phyloP scores from a whole-genome alignment of 1,284 basidiomycete species.

The Rhodotorula glutinis region DNA sequence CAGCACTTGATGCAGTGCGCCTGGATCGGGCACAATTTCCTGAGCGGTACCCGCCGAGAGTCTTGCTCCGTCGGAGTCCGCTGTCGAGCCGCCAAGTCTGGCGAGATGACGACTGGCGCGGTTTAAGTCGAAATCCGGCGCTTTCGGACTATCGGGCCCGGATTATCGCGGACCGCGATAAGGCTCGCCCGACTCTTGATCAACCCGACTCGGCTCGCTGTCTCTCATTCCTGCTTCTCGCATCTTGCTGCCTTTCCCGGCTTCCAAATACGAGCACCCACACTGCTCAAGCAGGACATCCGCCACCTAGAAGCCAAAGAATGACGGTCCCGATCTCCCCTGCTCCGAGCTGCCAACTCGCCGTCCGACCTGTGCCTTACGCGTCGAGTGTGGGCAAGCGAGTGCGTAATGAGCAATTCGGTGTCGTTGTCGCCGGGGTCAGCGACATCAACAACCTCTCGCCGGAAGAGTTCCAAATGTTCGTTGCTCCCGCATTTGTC shows the following conservation, averaged over 20 bases:
- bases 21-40: no score
- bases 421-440: constrained; percentile 25
- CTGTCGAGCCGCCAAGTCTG: no score
- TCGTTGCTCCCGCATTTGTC: neutral
- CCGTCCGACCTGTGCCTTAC: constrained; percentile 21
- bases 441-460: constrained; percentile 34
- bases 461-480: constrained; percentile 19
- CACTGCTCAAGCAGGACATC: no score
- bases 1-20: no score
- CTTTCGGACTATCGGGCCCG: neutral
- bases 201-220: neutral
- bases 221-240: neutral
- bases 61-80: no score
- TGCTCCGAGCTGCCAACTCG: neutral
- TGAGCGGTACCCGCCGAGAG: no score
- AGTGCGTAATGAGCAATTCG: constrained; percentile 22
- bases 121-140: neutral
- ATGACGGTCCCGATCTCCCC: constrained; percentile 1
- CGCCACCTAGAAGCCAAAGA: no score
- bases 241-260: neutral
- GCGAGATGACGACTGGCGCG: no score
- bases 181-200: neutral
- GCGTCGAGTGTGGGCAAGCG: constrained; percentile 1
- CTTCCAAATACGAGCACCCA: neutral
- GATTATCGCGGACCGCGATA: neutral